Percentiles rank a stretch among this genome's conserved stretches.
Conservation (phyloP, 371 early-diverging fungal genomes). For the Mucor sp. region DNA sequence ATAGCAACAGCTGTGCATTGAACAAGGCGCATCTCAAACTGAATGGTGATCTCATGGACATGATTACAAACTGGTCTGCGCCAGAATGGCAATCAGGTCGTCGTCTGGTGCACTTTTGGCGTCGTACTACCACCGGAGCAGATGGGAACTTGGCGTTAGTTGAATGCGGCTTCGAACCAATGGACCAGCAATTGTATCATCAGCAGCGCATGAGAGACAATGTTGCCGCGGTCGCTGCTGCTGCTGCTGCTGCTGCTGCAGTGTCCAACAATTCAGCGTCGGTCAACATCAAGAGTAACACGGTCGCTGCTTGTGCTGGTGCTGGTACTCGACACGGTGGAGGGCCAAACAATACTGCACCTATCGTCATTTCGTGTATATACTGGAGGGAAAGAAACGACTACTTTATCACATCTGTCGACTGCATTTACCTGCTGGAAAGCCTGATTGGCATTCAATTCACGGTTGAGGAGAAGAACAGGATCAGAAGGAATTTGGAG, state of each 20-base stretch:
- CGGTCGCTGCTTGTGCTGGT: too few species aligned
- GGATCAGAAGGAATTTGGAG: conserved; percentile 82
- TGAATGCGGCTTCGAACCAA: conserved; percentile 18
- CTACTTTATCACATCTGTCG: conserved; percentile 81
- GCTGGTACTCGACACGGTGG: neutral
- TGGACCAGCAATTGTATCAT: conserved; percentile 19
- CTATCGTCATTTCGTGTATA: conserved; percentile 44
- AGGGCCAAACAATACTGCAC: neutral
- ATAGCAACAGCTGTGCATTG: conserved; percentile 14
- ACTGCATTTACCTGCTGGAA: conserved; percentile 74
- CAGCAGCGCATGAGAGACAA: conserved; percentile 20
- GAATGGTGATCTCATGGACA: conserved; percentile 15
- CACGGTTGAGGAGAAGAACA: conserved; percentile 82
- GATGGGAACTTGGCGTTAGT: conserved; percentile 3
- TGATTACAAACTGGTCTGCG: conserved; percentile 47
- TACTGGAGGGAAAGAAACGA: conserved; percentile 74
- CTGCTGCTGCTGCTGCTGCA: conserved; percentile 10
- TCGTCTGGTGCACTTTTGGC: conserved; percentile 76
- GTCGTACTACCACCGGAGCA: conserved; percentile 8
- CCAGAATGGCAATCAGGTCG: conserved; percentile 71
- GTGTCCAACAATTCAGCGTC: neutral
- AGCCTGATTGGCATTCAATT: conserved; percentile 70
- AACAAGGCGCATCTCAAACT: conserved; percentile 19
- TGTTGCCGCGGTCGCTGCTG: conserved; percentile 7
- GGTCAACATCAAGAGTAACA: neutral